Percentiles rank a stretch among this genome's conserved stretches.
Evolutionary conservation across 306 rosid genomes (phyloP).

Genomic region (Quercus wislizeni): DNA sequence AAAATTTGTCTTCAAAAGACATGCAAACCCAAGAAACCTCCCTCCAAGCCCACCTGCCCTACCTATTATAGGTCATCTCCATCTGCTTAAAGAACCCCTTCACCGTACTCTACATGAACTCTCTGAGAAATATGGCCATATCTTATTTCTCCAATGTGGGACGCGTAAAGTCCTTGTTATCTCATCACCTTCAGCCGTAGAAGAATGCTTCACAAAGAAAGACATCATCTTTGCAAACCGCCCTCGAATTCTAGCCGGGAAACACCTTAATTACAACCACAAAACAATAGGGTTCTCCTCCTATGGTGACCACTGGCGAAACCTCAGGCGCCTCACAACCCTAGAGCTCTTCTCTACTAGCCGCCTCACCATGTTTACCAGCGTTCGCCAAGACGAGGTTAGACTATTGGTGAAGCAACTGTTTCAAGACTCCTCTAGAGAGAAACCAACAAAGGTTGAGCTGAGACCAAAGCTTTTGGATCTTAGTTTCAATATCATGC

Average conservation of each 20-base stretch:
- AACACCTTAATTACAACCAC: slow-evolving; percentile 22
- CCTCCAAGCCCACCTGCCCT: slow-evolving; percentile 35
- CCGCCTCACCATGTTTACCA: background rate
- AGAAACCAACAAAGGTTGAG: slow-evolving; percentile 3
- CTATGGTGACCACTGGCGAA: slow-evolving; percentile 44
- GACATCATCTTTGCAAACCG: slow-evolving; percentile 35
- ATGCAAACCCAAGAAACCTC: background rate
- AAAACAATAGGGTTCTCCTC: slow-evolving; percentile 9
- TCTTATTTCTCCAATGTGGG: slow-evolving; percentile 25
- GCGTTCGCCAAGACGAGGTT: slow-evolving; percentile 11
- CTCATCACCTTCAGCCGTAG: slow-evolving; percentile 14
- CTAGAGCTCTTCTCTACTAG: slow-evolving; percentile 18
- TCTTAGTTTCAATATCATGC: slow-evolving; percentile 24
- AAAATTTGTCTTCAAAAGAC: background rate
- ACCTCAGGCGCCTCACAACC: slow-evolving; percentile 23
- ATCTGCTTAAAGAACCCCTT: slow-evolving; percentile 30
- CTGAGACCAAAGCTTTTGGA: slow-evolving; percentile 11
- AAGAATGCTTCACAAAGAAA: slow-evolving; percentile 31
- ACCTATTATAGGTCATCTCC: slow-evolving; percentile 38
- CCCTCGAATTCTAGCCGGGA: slow-evolving; percentile 16
- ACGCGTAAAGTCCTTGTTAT: slow-evolving; percentile 15
- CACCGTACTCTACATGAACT: slow-evolving; percentile 18
- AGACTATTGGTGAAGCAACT: slow-evolving; percentile 11
- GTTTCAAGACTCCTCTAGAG: background rate
- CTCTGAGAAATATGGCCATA: slow-evolving; percentile 21